phyloP scores from a whole-genome alignment of 2,329 filamentous ascomycete species.

The Beauveria medogensis region DNA sequence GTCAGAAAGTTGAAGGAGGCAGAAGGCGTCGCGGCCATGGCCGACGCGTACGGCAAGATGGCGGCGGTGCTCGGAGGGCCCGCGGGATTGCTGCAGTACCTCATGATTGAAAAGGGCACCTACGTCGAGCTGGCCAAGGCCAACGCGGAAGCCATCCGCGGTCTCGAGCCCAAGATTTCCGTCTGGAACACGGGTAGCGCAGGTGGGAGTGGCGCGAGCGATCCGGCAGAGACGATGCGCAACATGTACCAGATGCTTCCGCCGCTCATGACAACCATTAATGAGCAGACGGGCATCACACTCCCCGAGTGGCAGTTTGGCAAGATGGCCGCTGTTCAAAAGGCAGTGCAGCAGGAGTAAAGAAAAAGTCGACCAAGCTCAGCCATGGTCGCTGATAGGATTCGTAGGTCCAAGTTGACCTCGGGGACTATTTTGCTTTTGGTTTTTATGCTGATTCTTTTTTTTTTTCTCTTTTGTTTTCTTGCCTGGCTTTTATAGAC shows the following conservation, averaged over 20 bases:
- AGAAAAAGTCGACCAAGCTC: conserved; percentile 5
- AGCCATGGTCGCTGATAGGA: background rate
- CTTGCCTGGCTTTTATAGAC: background rate
- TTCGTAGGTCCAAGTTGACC: background rate
- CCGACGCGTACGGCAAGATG: conserved; percentile 69
- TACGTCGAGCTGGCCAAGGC: conserved; percentile 71
- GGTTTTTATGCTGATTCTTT: background rate
- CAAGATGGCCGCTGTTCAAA: conserved; percentile 27
- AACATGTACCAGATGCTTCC: conserved; percentile 81
- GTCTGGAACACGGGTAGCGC: conserved; percentile 73
- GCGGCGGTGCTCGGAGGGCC: conserved; percentile 69
- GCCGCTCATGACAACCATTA: conserved; percentile 72
- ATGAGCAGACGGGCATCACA: conserved; percentile 79
- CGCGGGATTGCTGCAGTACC: conserved; percentile 68
- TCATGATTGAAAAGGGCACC: conserved; percentile 79
- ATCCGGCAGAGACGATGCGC: conserved; percentile 41
- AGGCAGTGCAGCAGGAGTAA: conserved; percentile 20
- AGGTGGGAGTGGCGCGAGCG: conserved; percentile 44
- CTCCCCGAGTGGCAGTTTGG: conserved; percentile 71
- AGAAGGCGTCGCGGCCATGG: conserved; percentile 68
- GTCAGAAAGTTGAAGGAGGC: conserved; percentile 62
- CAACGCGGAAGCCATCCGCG: conserved; percentile 67
- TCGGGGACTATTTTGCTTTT: background rate
- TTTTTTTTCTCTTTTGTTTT: background rate
- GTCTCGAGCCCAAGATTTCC: conserved; percentile 80